These are phyloP conservation scores for Colletotrichum aenigma DNA, from an alignment of 2,329 filamentous ascomycete species.

Conservation along the genomic window DNA sequence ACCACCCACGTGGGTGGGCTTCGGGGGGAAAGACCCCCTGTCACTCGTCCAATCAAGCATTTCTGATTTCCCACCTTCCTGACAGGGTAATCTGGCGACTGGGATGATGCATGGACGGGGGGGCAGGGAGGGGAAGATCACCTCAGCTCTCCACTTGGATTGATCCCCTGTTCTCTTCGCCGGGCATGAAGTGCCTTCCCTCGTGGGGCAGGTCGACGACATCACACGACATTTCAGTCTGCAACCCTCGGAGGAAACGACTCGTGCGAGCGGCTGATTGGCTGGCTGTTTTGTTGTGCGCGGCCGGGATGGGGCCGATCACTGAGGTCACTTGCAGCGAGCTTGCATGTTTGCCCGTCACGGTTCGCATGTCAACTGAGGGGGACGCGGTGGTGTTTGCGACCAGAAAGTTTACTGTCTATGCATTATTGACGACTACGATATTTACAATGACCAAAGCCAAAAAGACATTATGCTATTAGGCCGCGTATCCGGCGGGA, in stretches of 20 bases:
- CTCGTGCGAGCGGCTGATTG: background rate
- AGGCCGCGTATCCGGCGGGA: slow-evolving; percentile 37
- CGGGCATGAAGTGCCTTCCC: background rate
- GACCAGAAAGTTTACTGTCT: background rate
- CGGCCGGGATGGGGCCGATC: background rate
- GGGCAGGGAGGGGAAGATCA: background rate
- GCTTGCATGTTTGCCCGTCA: background rate
- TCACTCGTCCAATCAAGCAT: background rate
- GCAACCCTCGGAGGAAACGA: background rate
- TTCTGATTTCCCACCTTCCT: background rate
- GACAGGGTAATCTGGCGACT: background rate
- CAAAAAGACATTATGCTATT: background rate
- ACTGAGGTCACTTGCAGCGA: background rate
- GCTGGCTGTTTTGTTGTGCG: background rate
- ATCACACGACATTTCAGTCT: background rate
- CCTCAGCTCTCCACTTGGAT: background rate
- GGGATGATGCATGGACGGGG: background rate
- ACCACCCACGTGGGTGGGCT: background rate
- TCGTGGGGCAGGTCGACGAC: background rate
- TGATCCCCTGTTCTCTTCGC: background rate
- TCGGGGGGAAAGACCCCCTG: background rate
- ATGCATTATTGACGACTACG: background rate
- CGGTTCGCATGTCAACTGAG: background rate
- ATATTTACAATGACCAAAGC: background rate
- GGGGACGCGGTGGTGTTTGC: background rate